Evolutionary conservation across 495 filamentous ascomycete genomes (phyloP).

Genomic region (Tuber borchii): DNA sequence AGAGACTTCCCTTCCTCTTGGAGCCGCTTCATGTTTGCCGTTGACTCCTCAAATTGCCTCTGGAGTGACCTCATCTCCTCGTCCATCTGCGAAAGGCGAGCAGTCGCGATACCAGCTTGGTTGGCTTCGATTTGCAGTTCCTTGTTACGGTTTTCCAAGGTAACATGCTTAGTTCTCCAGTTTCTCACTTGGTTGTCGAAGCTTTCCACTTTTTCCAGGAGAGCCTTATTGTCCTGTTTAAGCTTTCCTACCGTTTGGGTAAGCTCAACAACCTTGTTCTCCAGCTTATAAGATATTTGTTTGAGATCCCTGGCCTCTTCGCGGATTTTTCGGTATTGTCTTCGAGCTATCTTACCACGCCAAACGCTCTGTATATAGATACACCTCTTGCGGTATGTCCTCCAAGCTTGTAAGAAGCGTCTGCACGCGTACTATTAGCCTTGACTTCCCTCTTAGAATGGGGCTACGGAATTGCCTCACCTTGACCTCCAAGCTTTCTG

Average conservation of each 20-base stretch:
- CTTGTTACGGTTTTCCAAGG: constrained; percentile 81
- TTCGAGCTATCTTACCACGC: constrained; percentile 76
- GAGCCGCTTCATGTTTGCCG: constrained; percentile 79
- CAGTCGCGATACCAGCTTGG: constrained; percentile 90
- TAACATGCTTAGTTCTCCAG: constrained; percentile 84
- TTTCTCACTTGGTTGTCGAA: constrained; percentile 94
- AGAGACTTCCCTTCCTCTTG: constrained; percentile 84
- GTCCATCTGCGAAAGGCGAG: constrained; percentile 79
- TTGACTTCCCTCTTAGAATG: neutral
- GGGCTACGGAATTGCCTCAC: constrained; percentile 14
- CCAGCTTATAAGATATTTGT: constrained; percentile 96
- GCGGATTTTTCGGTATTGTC: constrained; percentile 77
- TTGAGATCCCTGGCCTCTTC: constrained; percentile 96
- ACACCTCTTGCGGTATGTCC: constrained; percentile 79
- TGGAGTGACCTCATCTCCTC: constrained; percentile 91
- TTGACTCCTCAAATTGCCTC: constrained; percentile 74
- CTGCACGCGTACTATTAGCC: constrained; percentile 40
- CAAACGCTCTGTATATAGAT: constrained; percentile 88
- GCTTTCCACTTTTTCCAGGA: constrained; percentile 84
- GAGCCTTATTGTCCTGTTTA: constrained; percentile 84
- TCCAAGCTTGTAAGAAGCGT: constrained; percentile 70
- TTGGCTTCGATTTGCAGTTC: constrained; percentile 95
- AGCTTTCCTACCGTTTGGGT: constrained; percentile 88
- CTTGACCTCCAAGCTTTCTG: constrained; percentile 80
- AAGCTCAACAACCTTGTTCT: constrained; percentile 98